Evolutionary conservation across 208 protist genomes (phyloP), one percentile per base, ranked within the genome.

Genomic region (Wallacemonas sp.): DNA sequence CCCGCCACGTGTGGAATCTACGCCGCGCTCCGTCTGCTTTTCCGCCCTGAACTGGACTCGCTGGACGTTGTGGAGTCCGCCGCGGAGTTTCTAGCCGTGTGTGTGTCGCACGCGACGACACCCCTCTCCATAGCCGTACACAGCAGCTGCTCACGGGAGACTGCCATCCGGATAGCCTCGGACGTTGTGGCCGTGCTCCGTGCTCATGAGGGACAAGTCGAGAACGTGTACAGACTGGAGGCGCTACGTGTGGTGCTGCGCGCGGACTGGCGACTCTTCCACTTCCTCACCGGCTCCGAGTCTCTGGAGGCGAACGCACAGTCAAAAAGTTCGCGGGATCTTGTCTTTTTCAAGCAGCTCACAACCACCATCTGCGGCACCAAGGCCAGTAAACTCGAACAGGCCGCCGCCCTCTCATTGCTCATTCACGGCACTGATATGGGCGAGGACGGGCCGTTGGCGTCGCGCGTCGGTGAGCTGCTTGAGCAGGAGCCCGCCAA

Each of bases 271-370:
- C 24, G 22, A 3, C 13, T 57, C 12, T 57, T 57, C 30, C 50
- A 57, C 34, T 39, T 57, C n/a, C 50, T 57, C 50, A 38, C 50
- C 13, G 50, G 50, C 50, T 57, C 50, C 29, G 50, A 57, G 8
- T 30, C 30, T 5, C 50, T 57, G 30, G 15, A 8, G 4, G 50
- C 12, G n/a, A 57, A 57, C 17, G 32, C 26, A 4, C 4, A 39
- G 30, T 26, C 29, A 5, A 57, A 34, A n/a, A 4, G 30, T 8
- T 15, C 24, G 32, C 30, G 24, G 4, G 50, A 57, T 3, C 32
- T 57, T 17, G 50, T 19, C 3, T 37, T 57, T 15, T 15, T 57
- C n/a, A 57, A 57, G 30, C 22, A n/a, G 2, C 50, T 57, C 29
- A 57, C 17, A n/a, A 32, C 4, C 6, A 34, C 21, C 8, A 32